These are phyloP conservation scores for Spiromastix sp. DNA, from an alignment of 2,329 filamentous ascomycete species.

Conservation along the genomic window DNA sequence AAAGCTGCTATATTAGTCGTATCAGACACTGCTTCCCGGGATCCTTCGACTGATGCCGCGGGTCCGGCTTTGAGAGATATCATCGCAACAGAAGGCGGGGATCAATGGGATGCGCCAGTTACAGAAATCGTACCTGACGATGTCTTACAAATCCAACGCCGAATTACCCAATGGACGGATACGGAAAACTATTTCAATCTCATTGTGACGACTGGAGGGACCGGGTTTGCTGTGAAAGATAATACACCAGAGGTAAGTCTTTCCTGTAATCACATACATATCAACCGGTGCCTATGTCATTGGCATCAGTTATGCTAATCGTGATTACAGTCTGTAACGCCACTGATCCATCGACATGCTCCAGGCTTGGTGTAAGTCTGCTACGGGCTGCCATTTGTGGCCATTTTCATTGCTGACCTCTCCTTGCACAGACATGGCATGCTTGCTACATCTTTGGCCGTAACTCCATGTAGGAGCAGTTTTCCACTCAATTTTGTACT, in stretches of 20 bases:
- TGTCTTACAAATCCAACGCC: slow-evolving; percentile 60
- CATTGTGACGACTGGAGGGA: slow-evolving; percentile 82
- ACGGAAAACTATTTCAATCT: slow-evolving; percentile 54
- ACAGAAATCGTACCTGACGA: slow-evolving; percentile 73
- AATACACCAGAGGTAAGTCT: slow-evolving; percentile 69
- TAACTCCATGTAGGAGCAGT: slow-evolving; percentile 71
- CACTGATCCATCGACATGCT: slow-evolving; percentile 73
- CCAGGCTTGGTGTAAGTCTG: slow-evolving; percentile 64
- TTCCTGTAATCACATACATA: background rate
- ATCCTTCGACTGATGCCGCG: slow-evolving; percentile 69
- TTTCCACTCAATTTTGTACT: slow-evolving; percentile 5
- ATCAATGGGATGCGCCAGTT: slow-evolving; percentile 60
- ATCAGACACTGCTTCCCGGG: slow-evolving; percentile 76
- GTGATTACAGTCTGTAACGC: slow-evolving; percentile 56
- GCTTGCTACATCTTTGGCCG: slow-evolving; percentile 69
- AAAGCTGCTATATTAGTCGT: slow-evolving; percentile 73
- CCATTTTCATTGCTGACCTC: slow-evolving; percentile 12
- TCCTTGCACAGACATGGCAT: slow-evolving; percentile 61
- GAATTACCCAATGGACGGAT: slow-evolving; percentile 66
- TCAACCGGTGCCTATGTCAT: slow-evolving; percentile 8
- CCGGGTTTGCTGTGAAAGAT: slow-evolving; percentile 79
- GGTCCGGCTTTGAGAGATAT: slow-evolving; percentile 56
- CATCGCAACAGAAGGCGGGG: slow-evolving; percentile 55
- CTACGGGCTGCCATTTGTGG: slow-evolving; percentile 1
- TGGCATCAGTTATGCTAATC: slow-evolving; percentile 11